Conservation (phyloP, 495 filamentous ascomycete genomes). For the Aspergillus funiculosus region DNA sequence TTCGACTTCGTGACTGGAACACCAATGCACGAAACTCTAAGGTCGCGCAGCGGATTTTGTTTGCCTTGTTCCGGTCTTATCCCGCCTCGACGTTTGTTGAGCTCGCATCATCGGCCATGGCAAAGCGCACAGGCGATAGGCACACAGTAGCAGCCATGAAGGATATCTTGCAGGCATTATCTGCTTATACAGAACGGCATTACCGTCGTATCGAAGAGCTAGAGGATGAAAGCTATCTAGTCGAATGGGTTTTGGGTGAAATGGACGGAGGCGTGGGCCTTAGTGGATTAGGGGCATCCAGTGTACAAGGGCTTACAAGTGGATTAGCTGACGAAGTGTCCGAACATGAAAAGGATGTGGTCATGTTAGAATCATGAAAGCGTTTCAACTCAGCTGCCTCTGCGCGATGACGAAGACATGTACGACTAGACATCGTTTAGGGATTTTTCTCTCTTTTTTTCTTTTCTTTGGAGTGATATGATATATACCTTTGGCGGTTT, state of each 20-base stretch:
- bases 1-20: conserved; percentile 89
- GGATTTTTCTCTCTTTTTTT: conserved; percentile 12
- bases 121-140: conserved; percentile 30
- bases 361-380: conserved; percentile 39
- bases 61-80: conserved; percentile 70
- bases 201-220: conserved; percentile 81
- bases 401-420: conserved; percentile 15
- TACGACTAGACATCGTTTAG: conserved; percentile 20
- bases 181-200: conserved; percentile 85
- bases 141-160: conserved; percentile 60
- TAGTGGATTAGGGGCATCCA: conserved; percentile 27
- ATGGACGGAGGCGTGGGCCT: conserved; percentile 69
- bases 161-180: conserved; percentile 76
- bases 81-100: conserved; percentile 66
- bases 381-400: background rate
- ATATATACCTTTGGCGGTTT: conserved; percentile 20
- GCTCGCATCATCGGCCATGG: conserved; percentile 48
- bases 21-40: conserved; percentile 83
- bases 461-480: conserved; percentile 11
- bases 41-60: conserved; percentile 81
- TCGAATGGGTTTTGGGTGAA: conserved; percentile 85
- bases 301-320: conserved; percentile 6
- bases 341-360: conserved; percentile 41
- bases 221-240: conserved; percentile 87
- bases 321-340: conserved; percentile 21